Conservation (phyloP, 2,329 filamentous ascomycete species). For the Pyrenochaeta sp. region DNA sequence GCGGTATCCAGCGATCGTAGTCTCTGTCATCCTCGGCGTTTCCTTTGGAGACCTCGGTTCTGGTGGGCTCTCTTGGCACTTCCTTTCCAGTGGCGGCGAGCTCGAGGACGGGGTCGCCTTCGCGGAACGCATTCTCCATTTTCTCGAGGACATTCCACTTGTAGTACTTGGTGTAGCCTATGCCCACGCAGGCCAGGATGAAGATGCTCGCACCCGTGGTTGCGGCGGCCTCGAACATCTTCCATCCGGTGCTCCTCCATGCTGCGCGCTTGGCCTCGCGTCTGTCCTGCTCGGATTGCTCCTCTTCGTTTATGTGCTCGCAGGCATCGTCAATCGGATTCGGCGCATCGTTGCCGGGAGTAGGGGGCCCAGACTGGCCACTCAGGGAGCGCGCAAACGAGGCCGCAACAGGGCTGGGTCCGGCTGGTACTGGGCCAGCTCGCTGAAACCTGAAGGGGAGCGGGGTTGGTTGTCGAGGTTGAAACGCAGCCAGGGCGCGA, state of each 20-base stretch:
- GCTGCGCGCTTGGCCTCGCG: slow-evolving; percentile 27
- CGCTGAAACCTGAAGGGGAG: slow-evolving; percentile 27
- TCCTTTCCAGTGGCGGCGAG: slow-evolving; percentile 56
- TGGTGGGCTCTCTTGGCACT: slow-evolving; percentile 35
- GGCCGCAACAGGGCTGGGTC: slow-evolving; percentile 12
- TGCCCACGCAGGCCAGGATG: slow-evolving; percentile 56
- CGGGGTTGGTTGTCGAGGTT: slow-evolving; percentile 16
- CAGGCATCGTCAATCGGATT: slow-evolving; percentile 49
- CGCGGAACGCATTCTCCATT: slow-evolving; percentile 89
- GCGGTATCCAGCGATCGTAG: slow-evolving; percentile 77
- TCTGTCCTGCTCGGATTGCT: slow-evolving; percentile 12
- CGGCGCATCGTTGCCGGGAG: slow-evolving; percentile 47
- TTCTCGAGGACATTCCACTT: slow-evolving; percentile 91
- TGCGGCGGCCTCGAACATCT: slow-evolving; percentile 60
- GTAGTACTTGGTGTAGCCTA: slow-evolving; percentile 67
- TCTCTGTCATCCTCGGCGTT: slow-evolving; percentile 53
- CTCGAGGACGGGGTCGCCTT: slow-evolving; percentile 88
- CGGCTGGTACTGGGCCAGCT: slow-evolving; percentile 29
- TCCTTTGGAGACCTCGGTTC: slow-evolving; percentile 20
- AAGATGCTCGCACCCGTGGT: slow-evolving; percentile 60
- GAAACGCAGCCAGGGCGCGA: slow-evolving; percentile 27
- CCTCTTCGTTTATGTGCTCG: slow-evolving; percentile 30
- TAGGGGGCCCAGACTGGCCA: slow-evolving; percentile 45
- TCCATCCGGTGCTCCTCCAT: slow-evolving; percentile 54
- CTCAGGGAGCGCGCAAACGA: slow-evolving; percentile 33